A percentile compares a stretch with the other conserved stretches of the same genome.
Conservation (phyloP, 2,329 filamentous ascomycete species). For the Chrysoporthe austroafricana region DNA sequence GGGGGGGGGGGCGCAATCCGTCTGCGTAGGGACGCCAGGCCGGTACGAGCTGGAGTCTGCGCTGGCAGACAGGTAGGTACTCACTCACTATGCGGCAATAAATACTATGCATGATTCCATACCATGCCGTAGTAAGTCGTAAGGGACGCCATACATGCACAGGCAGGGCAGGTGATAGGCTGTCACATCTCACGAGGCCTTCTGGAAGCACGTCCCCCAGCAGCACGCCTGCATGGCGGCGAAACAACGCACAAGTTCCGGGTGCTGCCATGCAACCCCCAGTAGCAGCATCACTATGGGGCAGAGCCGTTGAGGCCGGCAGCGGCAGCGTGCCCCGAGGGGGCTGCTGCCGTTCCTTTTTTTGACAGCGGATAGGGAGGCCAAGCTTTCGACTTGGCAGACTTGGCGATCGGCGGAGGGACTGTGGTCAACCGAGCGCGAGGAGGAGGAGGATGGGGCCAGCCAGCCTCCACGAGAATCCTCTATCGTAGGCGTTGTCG, state of each 20-base stretch:
- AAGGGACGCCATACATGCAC: too few species aligned
- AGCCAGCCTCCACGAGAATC: too few species aligned
- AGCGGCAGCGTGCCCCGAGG: neutral
- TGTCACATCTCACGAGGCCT: slow-evolving; percentile 1
- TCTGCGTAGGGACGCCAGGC: neutral
- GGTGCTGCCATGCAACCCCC: too few species aligned
- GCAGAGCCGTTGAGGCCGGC: neutral
- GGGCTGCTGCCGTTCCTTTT: neutral
- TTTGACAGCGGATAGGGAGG: neutral
- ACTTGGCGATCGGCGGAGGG: neutral
- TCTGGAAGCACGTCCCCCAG: neutral
- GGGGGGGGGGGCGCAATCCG: too few species aligned
- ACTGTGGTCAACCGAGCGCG: too few species aligned
- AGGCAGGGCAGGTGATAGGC: neutral
- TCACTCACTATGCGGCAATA: too few species aligned
- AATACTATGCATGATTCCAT: too few species aligned
- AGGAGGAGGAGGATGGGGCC: too few species aligned
- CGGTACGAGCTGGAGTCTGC: neutral
- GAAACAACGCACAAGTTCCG: too few species aligned
- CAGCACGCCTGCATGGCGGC: neutral
- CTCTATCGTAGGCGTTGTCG: too few species aligned
- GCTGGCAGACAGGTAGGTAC: neutral
- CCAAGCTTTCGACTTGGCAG: slow-evolving; percentile 6
- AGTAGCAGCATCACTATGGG: neutral
- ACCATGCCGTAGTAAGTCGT: too few species aligned